Evolutionary conservation across 305 asterid genomes (phyloP).

Genomic region (Fraxinus xanthoxyloides): DNA sequence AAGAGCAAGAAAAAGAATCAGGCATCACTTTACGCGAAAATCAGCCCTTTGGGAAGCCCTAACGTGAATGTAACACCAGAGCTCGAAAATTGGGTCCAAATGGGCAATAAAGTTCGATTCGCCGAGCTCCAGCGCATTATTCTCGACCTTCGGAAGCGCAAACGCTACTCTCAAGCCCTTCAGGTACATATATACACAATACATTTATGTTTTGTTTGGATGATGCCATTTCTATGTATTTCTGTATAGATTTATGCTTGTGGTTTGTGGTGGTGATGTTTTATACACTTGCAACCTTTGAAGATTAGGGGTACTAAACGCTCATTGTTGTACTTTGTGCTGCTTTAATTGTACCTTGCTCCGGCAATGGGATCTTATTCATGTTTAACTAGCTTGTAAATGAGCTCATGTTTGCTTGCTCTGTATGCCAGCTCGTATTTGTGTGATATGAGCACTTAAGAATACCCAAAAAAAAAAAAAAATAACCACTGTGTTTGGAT

Average conservation of each 20-base stretch:
- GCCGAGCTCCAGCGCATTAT: constrained; percentile 68
- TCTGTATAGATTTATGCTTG: not conserved
- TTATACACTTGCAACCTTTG: not conserved
- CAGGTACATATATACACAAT: constrained; percentile 40
- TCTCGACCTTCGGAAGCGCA: constrained; percentile 70
- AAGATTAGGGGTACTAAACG: not conserved
- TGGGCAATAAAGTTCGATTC: constrained; percentile 54
- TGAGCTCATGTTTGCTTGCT: not conserved
- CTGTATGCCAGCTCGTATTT: not conserved
- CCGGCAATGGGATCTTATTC: not conserved
- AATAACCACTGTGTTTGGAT: not conserved
- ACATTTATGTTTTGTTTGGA: not conserved
- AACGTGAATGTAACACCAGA: constrained; percentile 44
- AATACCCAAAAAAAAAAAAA: too few relatives aligned
- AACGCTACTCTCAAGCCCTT: constrained; percentile 61
- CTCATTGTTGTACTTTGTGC: not conserved
- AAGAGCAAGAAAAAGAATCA: constrained; percentile 28
- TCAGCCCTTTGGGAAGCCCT: constrained; percentile 82
- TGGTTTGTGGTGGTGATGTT: not conserved
- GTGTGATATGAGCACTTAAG: not conserved
- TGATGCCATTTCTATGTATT: not conserved
- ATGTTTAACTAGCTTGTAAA: not conserved
- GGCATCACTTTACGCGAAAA: constrained; percentile 48
- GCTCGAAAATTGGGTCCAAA: constrained; percentile 61
- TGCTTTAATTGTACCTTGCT: not conserved